These are phyloP conservation scores for Solanum verrucosum DNA, from an alignment of 257 asterid genomes.

Conservation along the genomic window DNA sequence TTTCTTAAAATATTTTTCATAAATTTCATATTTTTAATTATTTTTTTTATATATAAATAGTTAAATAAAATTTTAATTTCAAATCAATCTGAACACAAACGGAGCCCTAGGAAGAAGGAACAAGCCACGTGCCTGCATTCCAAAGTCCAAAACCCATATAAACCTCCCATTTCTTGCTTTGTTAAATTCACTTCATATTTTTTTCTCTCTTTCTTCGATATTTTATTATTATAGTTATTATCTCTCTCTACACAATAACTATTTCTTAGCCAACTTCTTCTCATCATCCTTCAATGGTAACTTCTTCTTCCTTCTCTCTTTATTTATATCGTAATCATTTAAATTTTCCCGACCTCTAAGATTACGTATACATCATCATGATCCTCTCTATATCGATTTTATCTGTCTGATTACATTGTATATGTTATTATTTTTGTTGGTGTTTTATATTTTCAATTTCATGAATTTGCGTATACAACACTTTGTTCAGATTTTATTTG, in stretches of 20 bases:
- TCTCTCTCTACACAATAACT: neutral
- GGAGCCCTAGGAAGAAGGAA: neutral
- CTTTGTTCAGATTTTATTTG: neutral
- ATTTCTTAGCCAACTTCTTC: neutral
- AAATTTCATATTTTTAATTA: too few species aligned
- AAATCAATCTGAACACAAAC: neutral
- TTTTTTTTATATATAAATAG: too few species aligned
- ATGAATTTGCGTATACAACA: neutral
- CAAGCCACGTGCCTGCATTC: neutral
- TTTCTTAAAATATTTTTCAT: too few species aligned
- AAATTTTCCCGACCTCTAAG: neutral
- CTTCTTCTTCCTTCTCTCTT: neutral
- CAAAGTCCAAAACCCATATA: neutral
- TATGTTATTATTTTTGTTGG: neutral
- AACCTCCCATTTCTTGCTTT: neutral
- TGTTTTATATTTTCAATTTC: neutral
- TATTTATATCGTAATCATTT: neutral
- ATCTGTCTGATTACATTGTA: too few species aligned
- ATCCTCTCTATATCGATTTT: neutral
- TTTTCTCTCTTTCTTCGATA: neutral
- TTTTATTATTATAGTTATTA: too few species aligned
- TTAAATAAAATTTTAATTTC: neutral
- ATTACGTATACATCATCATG: neutral
- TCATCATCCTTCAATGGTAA: neutral
- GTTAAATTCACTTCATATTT: neutral